phyloP scores from a whole-genome alignment of 1,284 basidiomycete species.

The Marasmius tenuissimus region DNA sequence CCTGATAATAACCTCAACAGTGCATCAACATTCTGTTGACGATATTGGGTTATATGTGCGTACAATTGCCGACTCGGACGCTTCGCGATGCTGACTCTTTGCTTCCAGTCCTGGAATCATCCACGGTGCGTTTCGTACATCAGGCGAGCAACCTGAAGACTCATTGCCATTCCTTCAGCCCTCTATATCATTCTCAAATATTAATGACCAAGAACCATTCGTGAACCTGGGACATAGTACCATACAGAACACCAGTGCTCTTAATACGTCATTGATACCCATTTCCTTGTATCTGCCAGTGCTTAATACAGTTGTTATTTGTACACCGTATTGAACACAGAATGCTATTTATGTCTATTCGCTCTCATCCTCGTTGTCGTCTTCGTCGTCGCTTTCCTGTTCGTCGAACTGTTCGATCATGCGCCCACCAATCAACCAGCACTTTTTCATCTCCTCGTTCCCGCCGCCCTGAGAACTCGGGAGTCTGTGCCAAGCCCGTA shows the following conservation, averaged over 20 bases:
- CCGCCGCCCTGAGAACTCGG: constrained; percentile 51
- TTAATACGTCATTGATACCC: not conserved
- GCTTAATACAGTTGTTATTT: too few relatives aligned
- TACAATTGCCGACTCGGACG: constrained; percentile 9
- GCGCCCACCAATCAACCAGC: constrained; percentile 68
- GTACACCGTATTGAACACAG: not conserved
- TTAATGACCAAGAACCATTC: constrained; percentile 19
- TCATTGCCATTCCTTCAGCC: constrained; percentile 35
- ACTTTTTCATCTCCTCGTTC: constrained; percentile 62
- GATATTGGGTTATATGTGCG: constrained; percentile 70
- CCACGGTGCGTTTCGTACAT: constrained; percentile 47
- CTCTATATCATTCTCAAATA: constrained; percentile 75
- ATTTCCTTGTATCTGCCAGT: not conserved
- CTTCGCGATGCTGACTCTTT: constrained; percentile 9
- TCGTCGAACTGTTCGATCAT: constrained; percentile 80
- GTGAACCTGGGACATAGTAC: not conserved
- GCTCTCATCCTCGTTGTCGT: constrained; percentile 35
- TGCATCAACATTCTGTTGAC: constrained; percentile 73
- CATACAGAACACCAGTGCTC: not conserved
- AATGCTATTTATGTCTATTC: constrained; percentile 30
- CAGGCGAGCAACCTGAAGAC: constrained; percentile 2
- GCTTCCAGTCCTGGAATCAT: constrained; percentile 66
- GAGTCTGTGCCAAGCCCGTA: constrained; percentile 65
- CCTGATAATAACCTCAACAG: constrained; percentile 25
- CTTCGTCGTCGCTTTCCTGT: constrained; percentile 64